Conservation (phyloP, 2,329 filamentous ascomycete genomes). For the Pseudonectria buxi region DNA sequence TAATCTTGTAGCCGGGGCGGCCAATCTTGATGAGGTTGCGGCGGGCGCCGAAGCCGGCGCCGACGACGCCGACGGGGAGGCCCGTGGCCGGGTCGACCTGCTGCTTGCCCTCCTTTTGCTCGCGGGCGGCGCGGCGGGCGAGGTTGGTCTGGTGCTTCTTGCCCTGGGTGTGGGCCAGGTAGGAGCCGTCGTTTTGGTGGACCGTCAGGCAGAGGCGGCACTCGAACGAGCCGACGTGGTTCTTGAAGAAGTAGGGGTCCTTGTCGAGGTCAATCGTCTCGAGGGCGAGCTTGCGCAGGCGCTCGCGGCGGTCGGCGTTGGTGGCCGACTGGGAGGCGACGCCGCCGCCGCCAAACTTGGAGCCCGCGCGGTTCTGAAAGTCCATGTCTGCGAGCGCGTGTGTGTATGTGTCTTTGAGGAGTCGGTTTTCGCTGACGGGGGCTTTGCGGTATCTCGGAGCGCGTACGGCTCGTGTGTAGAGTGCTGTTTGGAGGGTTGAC, state of each 20-base stretch:
- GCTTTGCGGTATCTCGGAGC: too few species aligned
- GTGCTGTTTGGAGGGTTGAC: background rate
- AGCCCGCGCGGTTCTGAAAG: conserved; percentile 87
- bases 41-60: conserved; percentile 57
- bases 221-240: conserved; percentile 96
- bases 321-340: conserved; percentile 89
- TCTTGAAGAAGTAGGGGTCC: conserved; percentile 99
- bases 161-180: conserved; percentile 96
- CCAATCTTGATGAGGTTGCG: conserved; percentile 92
- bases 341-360: conserved; percentile 95
- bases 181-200: conserved; percentile 98
- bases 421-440: too few species aligned
- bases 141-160: conserved; percentile 99
- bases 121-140: conserved; percentile 87
- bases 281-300: conserved; percentile 93
- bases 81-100: conserved; percentile 63
- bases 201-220: conserved; percentile 95
- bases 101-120: conserved; percentile 79
- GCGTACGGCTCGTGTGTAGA: too few species aligned
- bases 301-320: conserved; percentile 94
- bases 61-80: conserved; percentile 65
- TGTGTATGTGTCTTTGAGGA: too few species aligned
- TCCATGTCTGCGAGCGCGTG: conserved; percentile 42
- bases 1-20: conserved; percentile 94
- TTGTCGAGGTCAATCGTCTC: conserved; percentile 99